Evolutionary conservation across 306 rosid species (phyloP).

Genomic region (Hippophae rhamnoides): DNA sequence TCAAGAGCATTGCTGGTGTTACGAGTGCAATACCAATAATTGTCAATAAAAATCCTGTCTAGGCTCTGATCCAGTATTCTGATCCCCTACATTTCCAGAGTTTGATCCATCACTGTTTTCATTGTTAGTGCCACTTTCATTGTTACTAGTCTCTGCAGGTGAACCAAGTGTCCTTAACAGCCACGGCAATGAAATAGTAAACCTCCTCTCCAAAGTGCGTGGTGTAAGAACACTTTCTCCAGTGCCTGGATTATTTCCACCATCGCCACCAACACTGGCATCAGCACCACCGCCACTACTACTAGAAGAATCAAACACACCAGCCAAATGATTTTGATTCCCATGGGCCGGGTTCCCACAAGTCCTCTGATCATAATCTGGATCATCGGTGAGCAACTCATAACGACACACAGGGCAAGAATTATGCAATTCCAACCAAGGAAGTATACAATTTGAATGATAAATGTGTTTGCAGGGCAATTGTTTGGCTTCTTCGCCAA

Average conservation of each 20-base stretch:
- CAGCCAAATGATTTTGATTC: conserved; percentile 27
- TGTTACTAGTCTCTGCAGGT: conserved; percentile 56
- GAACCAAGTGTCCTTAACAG: conserved; percentile 40
- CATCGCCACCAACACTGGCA: conserved; percentile 19
- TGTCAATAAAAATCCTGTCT: conserved; percentile 84
- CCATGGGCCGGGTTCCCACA: conserved; percentile 18
- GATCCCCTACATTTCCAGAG: conserved; percentile 54
- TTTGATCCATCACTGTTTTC: conserved; percentile 43
- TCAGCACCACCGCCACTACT: conserved; percentile 21
- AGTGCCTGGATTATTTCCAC: conserved; percentile 16
- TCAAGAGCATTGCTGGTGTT: not conserved
- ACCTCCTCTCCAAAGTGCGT: conserved; percentile 39
- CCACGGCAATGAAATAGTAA: conserved; percentile 61
- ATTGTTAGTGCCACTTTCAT: conserved; percentile 39
- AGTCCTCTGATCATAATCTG: conserved; percentile 62
- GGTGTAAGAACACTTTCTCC: conserved; percentile 31
- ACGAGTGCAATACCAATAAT: conserved; percentile 30
- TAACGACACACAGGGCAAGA: conserved; percentile 91
- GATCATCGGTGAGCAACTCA: conserved; percentile 87
- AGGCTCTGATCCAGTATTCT: conserved; percentile 60
- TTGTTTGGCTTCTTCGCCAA: conserved; percentile 59
- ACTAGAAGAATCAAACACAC: conserved; percentile 17
- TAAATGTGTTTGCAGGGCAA: conserved; percentile 88
- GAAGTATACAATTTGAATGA: conserved; percentile 67
- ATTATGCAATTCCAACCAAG: conserved; percentile 85